phyloP scores from a whole-genome alignment of 73 alveolate species.

The Tetrahymena thermophila region DNA sequence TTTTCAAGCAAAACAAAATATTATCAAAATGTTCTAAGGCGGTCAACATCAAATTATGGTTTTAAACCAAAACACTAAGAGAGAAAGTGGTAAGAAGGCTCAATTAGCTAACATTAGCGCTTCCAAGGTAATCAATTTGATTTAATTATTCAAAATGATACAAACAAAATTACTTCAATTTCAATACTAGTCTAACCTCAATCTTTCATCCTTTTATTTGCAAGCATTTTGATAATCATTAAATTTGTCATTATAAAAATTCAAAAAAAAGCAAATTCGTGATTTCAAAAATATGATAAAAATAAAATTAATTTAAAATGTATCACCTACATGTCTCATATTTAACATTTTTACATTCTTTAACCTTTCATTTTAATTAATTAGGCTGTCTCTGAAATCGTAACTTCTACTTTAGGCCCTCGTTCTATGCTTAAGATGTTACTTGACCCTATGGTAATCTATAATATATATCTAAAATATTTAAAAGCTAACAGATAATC shows the following conservation, averaged over 20 bases:
- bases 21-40: slow-evolving; percentile 24
- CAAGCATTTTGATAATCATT: not conserved
- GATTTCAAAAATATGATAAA: slow-evolving; percentile 22
- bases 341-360: not conserved
- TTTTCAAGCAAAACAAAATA: not conserved
- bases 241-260: not conserved
- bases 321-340: not conserved
- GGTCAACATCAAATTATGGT: slow-evolving; percentile 75
- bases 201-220: not conserved
- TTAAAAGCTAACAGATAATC: not conserved
- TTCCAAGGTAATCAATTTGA: slow-evolving; percentile 48
- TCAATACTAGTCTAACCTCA: not conserved
- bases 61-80: slow-evolving; percentile 75
- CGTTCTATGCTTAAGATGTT: slow-evolving; percentile 98
- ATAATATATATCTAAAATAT: not conserved
- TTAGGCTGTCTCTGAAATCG: slow-evolving; percentile 89
- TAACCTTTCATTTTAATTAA: not conserved
- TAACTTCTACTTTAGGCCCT: slow-evolving; percentile 98
- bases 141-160: not conserved
- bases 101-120: slow-evolving; percentile 91
- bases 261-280: not conserved
- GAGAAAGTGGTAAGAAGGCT: slow-evolving; percentile 93
- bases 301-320: slow-evolving; percentile 17
- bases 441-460: slow-evolving; percentile 75
- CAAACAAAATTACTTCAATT: not conserved